Conservation (phyloP, 768 basidiomycete species). For the Leccinum rimulosum region DNA sequence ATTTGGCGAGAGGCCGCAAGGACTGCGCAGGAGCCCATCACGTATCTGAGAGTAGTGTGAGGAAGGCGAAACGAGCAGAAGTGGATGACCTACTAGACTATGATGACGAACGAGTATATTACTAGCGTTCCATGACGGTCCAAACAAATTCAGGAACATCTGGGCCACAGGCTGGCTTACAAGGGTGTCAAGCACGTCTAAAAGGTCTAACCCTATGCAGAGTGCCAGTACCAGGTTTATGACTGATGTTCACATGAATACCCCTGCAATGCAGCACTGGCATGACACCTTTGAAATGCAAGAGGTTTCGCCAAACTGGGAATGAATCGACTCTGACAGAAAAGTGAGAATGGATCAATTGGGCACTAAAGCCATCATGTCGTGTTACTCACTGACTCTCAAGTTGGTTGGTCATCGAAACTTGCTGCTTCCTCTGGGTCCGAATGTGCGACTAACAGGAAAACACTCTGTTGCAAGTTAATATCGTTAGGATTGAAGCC, state of each 20-base stretch:
- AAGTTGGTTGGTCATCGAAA: too few relatives aligned
- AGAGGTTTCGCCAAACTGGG: too few relatives aligned
- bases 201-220: conserved; percentile 51
- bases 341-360: too few relatives aligned
- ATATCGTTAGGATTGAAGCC: too few relatives aligned
- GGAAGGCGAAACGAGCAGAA: neutral
- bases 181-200: conserved; percentile 32
- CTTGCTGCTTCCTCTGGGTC: too few relatives aligned
- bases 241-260: conserved; percentile 27
- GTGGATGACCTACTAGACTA: conserved; percentile 38
- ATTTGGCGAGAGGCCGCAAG: conserved; percentile 39
- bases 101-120: conserved; percentile 50
- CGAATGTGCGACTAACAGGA: too few relatives aligned
- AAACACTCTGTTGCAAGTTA: too few relatives aligned
- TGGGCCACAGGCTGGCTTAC: conserved; percentile 37
- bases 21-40: conserved; percentile 36
- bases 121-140: conserved; percentile 41
- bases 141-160: conserved; percentile 39
- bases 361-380: too few relatives aligned
- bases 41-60: conserved; percentile 28
- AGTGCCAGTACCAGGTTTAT: conserved; percentile 52
- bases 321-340: too few relatives aligned
- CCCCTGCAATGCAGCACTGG: too few relatives aligned
- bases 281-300: too few relatives aligned
- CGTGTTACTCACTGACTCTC: too few relatives aligned